Conservation (phyloP, 1,284 basidiomycete species). For the Irpex rosettiformis region DNA sequence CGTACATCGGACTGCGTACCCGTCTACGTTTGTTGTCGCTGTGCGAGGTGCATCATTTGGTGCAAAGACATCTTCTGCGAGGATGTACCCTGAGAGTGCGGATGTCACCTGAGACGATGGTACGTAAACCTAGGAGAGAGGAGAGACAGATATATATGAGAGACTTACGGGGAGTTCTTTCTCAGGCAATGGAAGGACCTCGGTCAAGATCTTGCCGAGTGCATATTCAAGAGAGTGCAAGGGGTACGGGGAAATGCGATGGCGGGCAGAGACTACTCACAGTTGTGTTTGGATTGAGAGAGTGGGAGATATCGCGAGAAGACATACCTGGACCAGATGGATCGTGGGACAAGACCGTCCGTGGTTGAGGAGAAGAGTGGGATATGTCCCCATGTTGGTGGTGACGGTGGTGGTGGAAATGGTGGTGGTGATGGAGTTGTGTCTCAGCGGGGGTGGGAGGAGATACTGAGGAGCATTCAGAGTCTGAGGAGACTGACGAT, state of each 20-base stretch:
- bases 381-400: constrained; percentile 42
- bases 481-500: constrained; percentile 3
- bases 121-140: background rate
- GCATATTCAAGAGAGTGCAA: constrained; percentile 68
- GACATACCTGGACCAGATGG: constrained; percentile 59
- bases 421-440: constrained; percentile 10
- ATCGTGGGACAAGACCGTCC: constrained; percentile 62
- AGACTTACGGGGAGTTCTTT: constrained; percentile 29
- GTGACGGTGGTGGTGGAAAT: constrained; percentile 37
- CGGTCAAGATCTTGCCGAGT: constrained; percentile 49
- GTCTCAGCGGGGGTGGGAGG: background rate
- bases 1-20: constrained; percentile 77
- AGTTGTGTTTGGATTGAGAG: constrained; percentile 7
- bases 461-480: constrained; percentile 15
- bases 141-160: background rate
- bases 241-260: constrained; percentile 75
- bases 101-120: constrained; percentile 45
- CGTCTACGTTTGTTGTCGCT: constrained; percentile 81
- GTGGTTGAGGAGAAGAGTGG: constrained; percentile 46
- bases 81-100: constrained; percentile 58
- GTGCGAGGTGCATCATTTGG: constrained; percentile 58
- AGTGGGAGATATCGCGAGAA: constrained; percentile 10
- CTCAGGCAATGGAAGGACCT: constrained; percentile 40
- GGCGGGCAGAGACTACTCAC: constrained; percentile 56
- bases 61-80: constrained; percentile 74